Conservation (phyloP, 2,329 filamentous ascomycete genomes). For the Aspergillus phoenicis region DNA sequence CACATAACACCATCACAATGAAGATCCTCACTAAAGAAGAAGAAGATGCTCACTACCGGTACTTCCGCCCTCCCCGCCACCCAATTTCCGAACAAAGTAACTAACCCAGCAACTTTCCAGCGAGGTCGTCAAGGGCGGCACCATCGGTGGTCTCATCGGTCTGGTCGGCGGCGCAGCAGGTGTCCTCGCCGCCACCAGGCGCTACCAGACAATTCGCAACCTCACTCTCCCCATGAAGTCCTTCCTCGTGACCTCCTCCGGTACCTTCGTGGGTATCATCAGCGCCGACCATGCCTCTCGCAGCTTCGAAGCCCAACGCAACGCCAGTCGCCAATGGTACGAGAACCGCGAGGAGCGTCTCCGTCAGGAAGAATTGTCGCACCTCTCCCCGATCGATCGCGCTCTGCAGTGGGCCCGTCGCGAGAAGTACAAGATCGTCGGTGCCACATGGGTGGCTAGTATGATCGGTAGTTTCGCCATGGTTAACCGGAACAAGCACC, state of each 20-base stretch:
- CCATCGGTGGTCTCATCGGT: constrained; percentile 71
- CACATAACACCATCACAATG: constrained; percentile 59
- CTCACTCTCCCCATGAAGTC: constrained; percentile 88
- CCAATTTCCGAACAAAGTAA: constrained; percentile 12
- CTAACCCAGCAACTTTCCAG: constrained; percentile 36
- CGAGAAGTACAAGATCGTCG: constrained; percentile 86
- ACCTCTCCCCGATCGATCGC: constrained; percentile 59
- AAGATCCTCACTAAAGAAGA: constrained; percentile 96
- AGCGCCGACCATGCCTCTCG: constrained; percentile 76
- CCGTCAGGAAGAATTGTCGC: constrained; percentile 55
- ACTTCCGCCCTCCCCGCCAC: constrained; percentile 18
- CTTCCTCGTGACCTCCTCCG: constrained; percentile 81
- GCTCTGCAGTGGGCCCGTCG: constrained; percentile 72
- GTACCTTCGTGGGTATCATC: constrained; percentile 86
- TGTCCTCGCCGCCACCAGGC: constrained; percentile 67
- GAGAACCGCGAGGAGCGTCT: constrained; percentile 63
- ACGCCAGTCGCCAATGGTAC: constrained; percentile 68
- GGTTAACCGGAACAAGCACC: constrained; percentile 75
- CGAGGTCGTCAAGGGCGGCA: constrained; percentile 76
- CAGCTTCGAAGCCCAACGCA: constrained; percentile 68
- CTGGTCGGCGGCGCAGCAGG: constrained; percentile 67
- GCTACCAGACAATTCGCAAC: constrained; percentile 75
- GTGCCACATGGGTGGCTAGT: constrained; percentile 75
- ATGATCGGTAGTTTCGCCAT: constrained; percentile 75
- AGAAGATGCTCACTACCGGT: constrained; percentile 81